These are phyloP conservation scores for Camptophora hylomeconis DNA, from an alignment of 2,329 filamentous ascomycete genomes.

Conservation along the genomic window DNA sequence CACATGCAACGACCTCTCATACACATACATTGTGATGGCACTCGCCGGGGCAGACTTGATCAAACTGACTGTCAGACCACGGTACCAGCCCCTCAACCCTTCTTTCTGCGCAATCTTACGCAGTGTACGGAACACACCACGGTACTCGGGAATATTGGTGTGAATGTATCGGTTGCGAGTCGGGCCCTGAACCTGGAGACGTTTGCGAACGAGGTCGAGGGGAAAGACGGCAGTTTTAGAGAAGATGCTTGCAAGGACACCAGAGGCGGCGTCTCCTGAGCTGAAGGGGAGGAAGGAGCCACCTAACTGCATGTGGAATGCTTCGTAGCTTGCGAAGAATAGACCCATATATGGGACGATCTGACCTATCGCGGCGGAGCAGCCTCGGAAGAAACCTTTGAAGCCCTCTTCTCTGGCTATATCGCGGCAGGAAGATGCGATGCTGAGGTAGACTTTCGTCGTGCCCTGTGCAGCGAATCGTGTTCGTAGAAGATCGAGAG, in stretches of 20 bases:
- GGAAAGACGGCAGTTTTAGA: conserved; percentile 89
- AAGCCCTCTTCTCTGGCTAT: conserved; percentile 65
- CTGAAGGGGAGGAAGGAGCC: conserved; percentile 52
- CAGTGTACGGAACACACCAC: conserved; percentile 52
- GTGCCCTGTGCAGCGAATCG: conserved; percentile 91
- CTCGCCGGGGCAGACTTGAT: conserved; percentile 85
- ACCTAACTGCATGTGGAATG: conserved; percentile 48
- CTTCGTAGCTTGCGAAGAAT: conserved; percentile 86
- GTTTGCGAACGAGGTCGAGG: conserved; percentile 80
- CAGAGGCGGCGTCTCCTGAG: conserved; percentile 70
- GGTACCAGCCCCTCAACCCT: conserved; percentile 69
- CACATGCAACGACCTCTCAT: conserved; percentile 59
- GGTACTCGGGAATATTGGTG: conserved; percentile 76
- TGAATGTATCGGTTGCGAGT: conserved; percentile 68
- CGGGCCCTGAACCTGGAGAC: conserved; percentile 89
- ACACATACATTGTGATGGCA: conserved; percentile 89
- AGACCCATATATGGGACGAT: conserved; percentile 95
- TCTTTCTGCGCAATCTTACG: conserved; percentile 56
- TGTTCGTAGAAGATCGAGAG: conserved; percentile 81
- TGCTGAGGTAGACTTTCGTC: conserved; percentile 62
- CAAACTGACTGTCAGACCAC: conserved; percentile 76
- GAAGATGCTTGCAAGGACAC: conserved; percentile 62
- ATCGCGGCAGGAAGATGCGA: conserved; percentile 54
- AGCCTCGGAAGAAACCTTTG: conserved; percentile 74
- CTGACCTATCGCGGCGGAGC: conserved; percentile 68